Conservation (phyloP, 352 stramenopile species). For the Phytopythium helicoides region DNA sequence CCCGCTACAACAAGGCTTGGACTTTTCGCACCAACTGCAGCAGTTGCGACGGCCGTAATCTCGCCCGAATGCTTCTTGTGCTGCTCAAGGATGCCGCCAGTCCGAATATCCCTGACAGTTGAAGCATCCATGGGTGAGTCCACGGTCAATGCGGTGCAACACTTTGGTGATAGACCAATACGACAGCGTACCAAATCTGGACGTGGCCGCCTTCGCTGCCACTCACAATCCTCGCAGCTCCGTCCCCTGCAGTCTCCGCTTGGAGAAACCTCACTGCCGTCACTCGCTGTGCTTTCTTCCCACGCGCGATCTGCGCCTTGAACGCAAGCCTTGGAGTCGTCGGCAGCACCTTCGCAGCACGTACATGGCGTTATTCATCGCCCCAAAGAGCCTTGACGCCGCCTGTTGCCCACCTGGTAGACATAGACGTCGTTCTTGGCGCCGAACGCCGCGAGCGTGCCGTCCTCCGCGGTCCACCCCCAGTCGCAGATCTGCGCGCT, state of each 20-base stretch:
- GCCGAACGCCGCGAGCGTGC: constrained; percentile 51
- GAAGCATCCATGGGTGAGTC: too few relatives aligned
- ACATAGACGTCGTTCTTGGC: constrained; percentile 61
- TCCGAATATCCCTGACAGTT: constrained; percentile 45
- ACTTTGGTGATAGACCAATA: too few relatives aligned
- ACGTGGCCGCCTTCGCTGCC: constrained; percentile 66
- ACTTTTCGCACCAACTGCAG: constrained; percentile 13
- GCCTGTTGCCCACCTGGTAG: constrained; percentile 68
- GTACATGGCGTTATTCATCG: too few relatives aligned
- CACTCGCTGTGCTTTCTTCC: constrained; percentile 59
- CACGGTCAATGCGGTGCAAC: too few relatives aligned
- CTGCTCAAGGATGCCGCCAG: constrained; percentile 46
- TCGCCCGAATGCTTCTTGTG: constrained; percentile 63
- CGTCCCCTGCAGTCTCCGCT: too few relatives aligned
- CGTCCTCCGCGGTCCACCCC: constrained; percentile 29
- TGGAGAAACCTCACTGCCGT: constrained; percentile 49
- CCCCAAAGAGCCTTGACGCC: too few relatives aligned
- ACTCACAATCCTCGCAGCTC: constrained; percentile 43
- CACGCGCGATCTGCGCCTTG: constrained; percentile 45
- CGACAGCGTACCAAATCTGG: constrained; percentile 58
- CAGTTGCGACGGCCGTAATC: constrained; percentile 46
- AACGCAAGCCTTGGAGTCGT: constrained; percentile 26
- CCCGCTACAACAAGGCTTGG: constrained; percentile 50
- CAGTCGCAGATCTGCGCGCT: constrained; percentile 82
- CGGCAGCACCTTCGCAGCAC: background rate